Evolutionary conservation across 306 rosid species (phyloP).

Genomic region (Prunus kanzakura): DNA sequence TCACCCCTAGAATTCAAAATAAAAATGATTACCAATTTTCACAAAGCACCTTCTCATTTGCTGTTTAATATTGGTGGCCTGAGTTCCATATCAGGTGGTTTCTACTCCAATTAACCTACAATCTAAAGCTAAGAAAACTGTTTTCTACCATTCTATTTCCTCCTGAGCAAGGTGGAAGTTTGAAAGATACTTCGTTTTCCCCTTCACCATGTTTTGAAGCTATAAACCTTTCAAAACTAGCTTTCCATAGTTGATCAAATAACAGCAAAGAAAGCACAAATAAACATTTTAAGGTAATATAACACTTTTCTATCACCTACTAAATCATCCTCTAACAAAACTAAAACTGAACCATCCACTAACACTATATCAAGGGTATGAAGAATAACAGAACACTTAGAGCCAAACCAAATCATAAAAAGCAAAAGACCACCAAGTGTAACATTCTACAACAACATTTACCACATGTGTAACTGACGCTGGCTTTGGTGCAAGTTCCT

Average conservation of each 20-base stretch:
- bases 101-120: neutral
- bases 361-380: neutral
- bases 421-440: neutral
- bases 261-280: neutral
- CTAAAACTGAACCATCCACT: neutral
- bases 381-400: neutral
- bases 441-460: slow-evolving; percentile 23
- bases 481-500: slow-evolving; percentile 76
- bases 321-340: neutral
- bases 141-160: neutral
- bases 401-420: neutral
- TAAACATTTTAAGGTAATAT: neutral
- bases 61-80: neutral
- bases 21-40: neutral
- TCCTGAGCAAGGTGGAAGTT: neutral
- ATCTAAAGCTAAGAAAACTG: neutral
- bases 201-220: neutral
- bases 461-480: slow-evolving; percentile 81
- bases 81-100: neutral
- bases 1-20: neutral
- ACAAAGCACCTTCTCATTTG: neutral
- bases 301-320: neutral
- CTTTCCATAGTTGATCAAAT: neutral
- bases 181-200: neutral
- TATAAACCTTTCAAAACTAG: neutral